Conservation (phyloP, 345 rosid genomes). For the Populus nigra region DNA sequence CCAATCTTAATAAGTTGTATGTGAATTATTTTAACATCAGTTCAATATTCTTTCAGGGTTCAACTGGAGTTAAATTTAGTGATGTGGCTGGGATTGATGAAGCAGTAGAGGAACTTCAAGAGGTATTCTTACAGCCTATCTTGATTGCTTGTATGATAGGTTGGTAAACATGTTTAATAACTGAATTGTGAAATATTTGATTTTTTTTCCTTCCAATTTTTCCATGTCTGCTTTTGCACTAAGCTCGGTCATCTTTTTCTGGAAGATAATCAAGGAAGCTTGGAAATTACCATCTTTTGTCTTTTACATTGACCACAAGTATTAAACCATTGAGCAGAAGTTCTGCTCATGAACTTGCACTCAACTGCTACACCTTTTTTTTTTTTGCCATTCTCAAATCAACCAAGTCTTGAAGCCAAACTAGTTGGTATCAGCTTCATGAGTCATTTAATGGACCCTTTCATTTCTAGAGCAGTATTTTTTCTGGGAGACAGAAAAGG, state of each 20-base stretch:
- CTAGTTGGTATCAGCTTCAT: background rate
- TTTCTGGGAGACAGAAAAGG: background rate
- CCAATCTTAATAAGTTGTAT: conserved; percentile 4
- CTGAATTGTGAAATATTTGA: conserved; percentile 1
- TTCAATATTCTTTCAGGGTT: conserved; percentile 54
- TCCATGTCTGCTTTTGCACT: background rate
- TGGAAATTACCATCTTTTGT: background rate
- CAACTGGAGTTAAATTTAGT: conserved; percentile 84
- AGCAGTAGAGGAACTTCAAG: conserved; percentile 97
- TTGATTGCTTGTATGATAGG: background rate
- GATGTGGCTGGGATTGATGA: conserved; percentile 98
- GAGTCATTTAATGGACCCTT: background rate
- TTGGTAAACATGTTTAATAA: background rate
- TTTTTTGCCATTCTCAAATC: background rate
- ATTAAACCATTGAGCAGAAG: background rate
- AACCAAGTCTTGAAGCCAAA: background rate
- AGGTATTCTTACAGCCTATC: conserved; percentile 46
- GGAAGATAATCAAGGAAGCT: background rate
- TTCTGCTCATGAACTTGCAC: background rate
- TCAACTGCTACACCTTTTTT: background rate
- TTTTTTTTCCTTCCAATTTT: background rate
- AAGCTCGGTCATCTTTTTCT: background rate
- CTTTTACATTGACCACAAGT: background rate
- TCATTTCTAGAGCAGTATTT: background rate
- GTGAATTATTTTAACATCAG: conserved; percentile 17